Conservation (phyloP, 139 green algal genomes). For the Chlamydomonas sp. region DNA sequence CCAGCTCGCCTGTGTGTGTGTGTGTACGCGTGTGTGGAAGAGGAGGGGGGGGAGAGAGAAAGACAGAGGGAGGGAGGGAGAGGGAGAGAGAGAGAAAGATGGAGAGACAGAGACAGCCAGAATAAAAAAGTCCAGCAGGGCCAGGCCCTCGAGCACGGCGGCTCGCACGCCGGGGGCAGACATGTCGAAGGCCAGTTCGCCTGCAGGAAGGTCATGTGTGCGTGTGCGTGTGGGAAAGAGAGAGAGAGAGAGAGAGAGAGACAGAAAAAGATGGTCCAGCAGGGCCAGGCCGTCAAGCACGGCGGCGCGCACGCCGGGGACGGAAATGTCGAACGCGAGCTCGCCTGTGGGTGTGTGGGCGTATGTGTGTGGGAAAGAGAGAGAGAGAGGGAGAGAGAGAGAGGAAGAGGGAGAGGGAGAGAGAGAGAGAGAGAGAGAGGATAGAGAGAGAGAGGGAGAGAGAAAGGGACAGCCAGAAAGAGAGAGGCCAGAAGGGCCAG, state of each 20-base stretch:
- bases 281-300: constrained; percentile 50
- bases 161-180: constrained; percentile 36
- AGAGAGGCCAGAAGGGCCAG: constrained; percentile 38
- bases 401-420: constrained; percentile 6
- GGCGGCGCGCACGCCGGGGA: constrained; percentile 38
- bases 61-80: neutral
- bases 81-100: too few species aligned
- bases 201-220: too few species aligned
- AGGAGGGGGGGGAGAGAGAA: constrained; percentile 23
- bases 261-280: constrained; percentile 57
- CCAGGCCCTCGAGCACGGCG: constrained; percentile 52
- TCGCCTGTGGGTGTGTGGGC: constrained; percentile 55
- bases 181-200: constrained; percentile 60
- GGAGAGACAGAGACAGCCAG: too few species aligned
- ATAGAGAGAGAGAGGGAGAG: too few species aligned
- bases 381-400: too few species aligned
- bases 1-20: too few species aligned
- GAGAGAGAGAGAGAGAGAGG: too few species aligned
- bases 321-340: constrained; percentile 53
- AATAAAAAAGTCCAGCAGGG: too few species aligned
- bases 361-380: too few species aligned
- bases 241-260: constrained; percentile 56
- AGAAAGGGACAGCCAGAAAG: too few species aligned
- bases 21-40: too few species aligned
- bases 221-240: constrained; percentile 45